Evolutionary conservation across 1,284 basidiomycete species (phyloP), one percentile per base, ranked within the genome.

Genomic region (Boletellus sp.): DNA sequence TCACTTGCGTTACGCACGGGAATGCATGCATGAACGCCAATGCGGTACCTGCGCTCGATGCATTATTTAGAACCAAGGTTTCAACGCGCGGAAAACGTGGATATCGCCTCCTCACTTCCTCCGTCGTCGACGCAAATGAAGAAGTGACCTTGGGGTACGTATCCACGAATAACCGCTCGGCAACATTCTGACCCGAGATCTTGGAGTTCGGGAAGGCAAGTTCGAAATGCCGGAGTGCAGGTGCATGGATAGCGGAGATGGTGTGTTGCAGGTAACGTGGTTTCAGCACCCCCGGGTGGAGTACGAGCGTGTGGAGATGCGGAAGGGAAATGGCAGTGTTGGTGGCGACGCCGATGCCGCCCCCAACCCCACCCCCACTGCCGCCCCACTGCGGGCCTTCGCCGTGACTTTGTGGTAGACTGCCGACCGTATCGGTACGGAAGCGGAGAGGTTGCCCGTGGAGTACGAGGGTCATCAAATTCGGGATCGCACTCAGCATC

Each of bases 251-350:
- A 32, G 64, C 59, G 8, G 67, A 59, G 18, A 65, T 54, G 16
- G 64, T 63, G 28, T 68, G 58, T 45, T 68, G 67, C 43, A 68
- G 50, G 48, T 65, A 69, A 22, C 66, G 66, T 15, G 67, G 66
- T 30, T 69, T 69, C 45, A 69, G 38, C 32, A 66, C 56, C 6
- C 65, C 57, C 0, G 64, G 66, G 33, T 66, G 67, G 26, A 69
- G 53, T 41, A 65, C 57, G 47, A 65, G 56, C 6, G 58, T 67
- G 24, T 60, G 66, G 39, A 65, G 64, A 39, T 65, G 46, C n/a
- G 58, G 64, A 5, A 65, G 54, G 16, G 56, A 35, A 26, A 69
- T 54, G 7, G 47, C 7, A 7, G 36, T 8, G 24, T 22, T 50
- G 8, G 41, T 19, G 32, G 21, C 2, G 5, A 36, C 32, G 5